Conservation (phyloP, 306 rosid genomes). For the Pueraria montana region DNA sequence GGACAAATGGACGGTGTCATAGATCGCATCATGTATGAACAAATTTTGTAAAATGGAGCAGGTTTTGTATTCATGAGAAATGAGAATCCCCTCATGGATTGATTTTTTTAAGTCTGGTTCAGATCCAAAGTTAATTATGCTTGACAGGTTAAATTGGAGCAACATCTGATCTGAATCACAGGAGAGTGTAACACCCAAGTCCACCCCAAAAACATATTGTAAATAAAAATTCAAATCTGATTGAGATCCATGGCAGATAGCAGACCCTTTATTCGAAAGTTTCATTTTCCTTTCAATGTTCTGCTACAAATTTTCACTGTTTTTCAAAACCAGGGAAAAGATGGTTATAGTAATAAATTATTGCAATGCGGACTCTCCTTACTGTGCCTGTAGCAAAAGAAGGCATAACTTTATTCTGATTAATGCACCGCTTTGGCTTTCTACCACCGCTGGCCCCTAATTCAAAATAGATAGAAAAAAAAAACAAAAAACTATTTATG, state of each 20-base stretch:
- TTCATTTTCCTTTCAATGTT: slow-evolving; percentile 35
- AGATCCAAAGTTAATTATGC: slow-evolving; percentile 55
- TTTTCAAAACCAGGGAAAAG: slow-evolving; percentile 44
- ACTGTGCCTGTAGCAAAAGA: slow-evolving; percentile 32
- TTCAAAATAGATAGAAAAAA: background rate
- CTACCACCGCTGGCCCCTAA: background rate
- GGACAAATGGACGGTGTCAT: slow-evolving; percentile 59
- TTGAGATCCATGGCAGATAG: slow-evolving; percentile 30
- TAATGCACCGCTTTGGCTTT: slow-evolving; percentile 1
- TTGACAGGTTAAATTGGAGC: slow-evolving; percentile 34
- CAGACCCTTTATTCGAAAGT: slow-evolving; percentile 45
- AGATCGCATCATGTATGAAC: slow-evolving; percentile 52
- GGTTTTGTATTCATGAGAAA: slow-evolving; percentile 42
- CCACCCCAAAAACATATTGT: slow-evolving; percentile 20
- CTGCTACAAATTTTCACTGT: slow-evolving; percentile 39
- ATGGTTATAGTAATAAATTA: slow-evolving; percentile 40
- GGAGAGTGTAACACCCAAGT: slow-evolving; percentile 44
- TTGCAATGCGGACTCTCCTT: background rate
- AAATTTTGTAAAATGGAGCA: slow-evolving; percentile 44
- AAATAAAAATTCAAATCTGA: slow-evolving; percentile 37
- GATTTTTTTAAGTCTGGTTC: slow-evolving; percentile 43
- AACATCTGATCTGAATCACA: slow-evolving; percentile 46
- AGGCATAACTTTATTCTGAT: slow-evolving; percentile 43
- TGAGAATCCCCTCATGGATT: slow-evolving; percentile 25
- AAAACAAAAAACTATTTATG: background rate